Evolutionary conservation across 164 flowering plant species (phyloP).

Genomic region (Tinospora cordifolia): DNA sequence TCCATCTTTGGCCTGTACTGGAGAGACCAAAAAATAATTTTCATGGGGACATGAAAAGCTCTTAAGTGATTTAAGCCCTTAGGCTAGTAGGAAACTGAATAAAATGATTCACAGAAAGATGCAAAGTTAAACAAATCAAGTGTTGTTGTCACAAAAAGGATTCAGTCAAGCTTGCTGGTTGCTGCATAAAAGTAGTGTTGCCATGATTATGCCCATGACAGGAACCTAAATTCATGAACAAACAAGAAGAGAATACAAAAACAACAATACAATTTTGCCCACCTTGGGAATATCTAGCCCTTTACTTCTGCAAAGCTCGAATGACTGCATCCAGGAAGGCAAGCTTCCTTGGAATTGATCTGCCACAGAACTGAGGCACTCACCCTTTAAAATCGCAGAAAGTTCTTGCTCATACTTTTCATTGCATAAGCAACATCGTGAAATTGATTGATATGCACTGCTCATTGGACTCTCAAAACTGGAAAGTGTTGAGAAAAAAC

Average conservation of each 20-base stretch:
- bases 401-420: slow-evolving; percentile 54
- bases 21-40: slow-evolving; percentile 28
- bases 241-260: neutral
- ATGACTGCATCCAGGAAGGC: slow-evolving; percentile 40
- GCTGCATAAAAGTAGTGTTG: neutral
- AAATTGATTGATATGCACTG: slow-evolving; percentile 19
- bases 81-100: neutral
- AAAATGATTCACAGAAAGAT: neutral
- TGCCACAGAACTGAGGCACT: slow-evolving; percentile 27
- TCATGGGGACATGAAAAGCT: slow-evolving; percentile 19
- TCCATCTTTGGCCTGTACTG: slow-evolving; percentile 83
- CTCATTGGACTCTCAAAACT: slow-evolving; percentile 27
- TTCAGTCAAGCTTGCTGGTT: neutral
- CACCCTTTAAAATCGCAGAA: slow-evolving; percentile 30
- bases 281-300: slow-evolving; percentile 29
- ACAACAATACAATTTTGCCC: slow-evolving; percentile 11
- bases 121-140: neutral
- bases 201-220: neutral
- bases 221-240: neutral
- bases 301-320: slow-evolving; percentile 26
- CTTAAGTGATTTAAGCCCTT: neutral
- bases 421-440: slow-evolving; percentile 29
- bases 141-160: neutral
- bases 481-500: slow-evolving; percentile 45
- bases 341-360: slow-evolving; percentile 30